Percentiles rank a stretch among this genome's conserved stretches.
These are phyloP conservation scores for Nakazawaea holstii DNA, from an alignment of 805 yeast species.

Conservation along the genomic window DNA sequence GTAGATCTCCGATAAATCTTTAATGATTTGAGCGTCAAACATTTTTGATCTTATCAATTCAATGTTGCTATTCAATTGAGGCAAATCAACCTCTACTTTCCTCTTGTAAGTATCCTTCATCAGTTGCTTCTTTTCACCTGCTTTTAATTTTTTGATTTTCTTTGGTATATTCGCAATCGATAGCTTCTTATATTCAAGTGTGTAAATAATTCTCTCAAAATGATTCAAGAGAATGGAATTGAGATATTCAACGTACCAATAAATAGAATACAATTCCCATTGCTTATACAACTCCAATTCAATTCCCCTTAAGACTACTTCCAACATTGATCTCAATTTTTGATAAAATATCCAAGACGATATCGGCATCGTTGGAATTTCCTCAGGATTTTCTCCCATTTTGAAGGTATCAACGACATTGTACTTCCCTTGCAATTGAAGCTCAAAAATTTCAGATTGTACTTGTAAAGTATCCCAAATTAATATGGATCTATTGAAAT, in stretches of 20 bases:
- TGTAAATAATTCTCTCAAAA: constrained; percentile 33
- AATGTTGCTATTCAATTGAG: constrained; percentile 25
- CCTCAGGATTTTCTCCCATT: constrained; percentile 29
- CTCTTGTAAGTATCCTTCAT: constrained; percentile 28
- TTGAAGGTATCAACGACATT: constrained; percentile 25
- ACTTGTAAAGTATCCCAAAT: constrained; percentile 82
- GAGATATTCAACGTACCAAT: constrained; percentile 61
- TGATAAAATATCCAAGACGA: constrained; percentile 64
- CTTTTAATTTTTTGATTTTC: constrained; percentile 40
- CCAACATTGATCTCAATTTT: constrained; percentile 68
- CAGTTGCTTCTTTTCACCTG: constrained; percentile 43
- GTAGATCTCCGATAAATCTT: constrained; percentile 19
- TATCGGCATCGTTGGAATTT: constrained; percentile 51
- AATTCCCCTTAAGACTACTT: constrained; percentile 67
- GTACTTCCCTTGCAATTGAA: constrained; percentile 29
- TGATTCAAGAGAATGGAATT: constrained; percentile 35
- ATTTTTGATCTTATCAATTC: constrained; percentile 19
- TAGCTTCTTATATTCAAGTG: constrained; percentile 28
- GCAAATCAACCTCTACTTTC: constrained; percentile 28
- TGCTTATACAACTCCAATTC: constrained; percentile 68
- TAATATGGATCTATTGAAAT: constrained; percentile 47
- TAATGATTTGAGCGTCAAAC: constrained; percentile 20
- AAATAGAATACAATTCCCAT: constrained; percentile 63
- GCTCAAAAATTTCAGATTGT: constrained; percentile 60
- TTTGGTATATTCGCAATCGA: constrained; percentile 28